phyloP scores from a whole-genome alignment of 768 basidiomycete genomes.

The Paxillus rubicundulus region DNA sequence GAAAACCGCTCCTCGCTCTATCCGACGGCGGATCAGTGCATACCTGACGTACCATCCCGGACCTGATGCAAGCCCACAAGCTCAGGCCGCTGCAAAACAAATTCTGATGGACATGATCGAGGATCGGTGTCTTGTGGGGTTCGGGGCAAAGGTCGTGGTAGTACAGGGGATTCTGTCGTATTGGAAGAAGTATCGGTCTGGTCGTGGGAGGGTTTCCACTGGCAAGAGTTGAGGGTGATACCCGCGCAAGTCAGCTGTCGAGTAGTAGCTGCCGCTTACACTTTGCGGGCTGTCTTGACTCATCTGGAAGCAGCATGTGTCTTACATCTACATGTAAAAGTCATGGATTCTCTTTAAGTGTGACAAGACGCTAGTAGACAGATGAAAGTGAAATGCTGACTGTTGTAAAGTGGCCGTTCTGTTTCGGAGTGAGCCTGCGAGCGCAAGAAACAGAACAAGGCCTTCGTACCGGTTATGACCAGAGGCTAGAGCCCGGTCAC shows the following conservation, averaged over 20 bases:
- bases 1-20: constrained; percentile 6
- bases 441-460: too few species aligned
- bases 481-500: too few species aligned
- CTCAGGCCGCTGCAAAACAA: constrained; percentile 10
- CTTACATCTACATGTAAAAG: too few species aligned
- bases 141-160: constrained; percentile 16
- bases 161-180: constrained; percentile 14
- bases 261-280: background rate
- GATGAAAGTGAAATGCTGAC: too few species aligned
- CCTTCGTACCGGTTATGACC: too few species aligned
- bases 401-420: too few species aligned
- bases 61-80: constrained; percentile 1
- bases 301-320: too few species aligned
- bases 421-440: too few species aligned
- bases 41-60: constrained; percentile 15
- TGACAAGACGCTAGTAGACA: too few species aligned
- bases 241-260: background rate
- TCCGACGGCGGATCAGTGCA: constrained; percentile 8
- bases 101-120: constrained; percentile 11
- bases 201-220: background rate
- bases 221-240: background rate
- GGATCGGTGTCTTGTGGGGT: constrained; percentile 12
- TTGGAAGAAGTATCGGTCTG: constrained; percentile 21
- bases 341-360: too few species aligned
- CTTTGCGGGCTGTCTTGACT: too few species aligned